Base-by-base conservation (phyloP, 1,284 basidiomycete species). In the Pyrrhoderma lamaoense region DNA sequence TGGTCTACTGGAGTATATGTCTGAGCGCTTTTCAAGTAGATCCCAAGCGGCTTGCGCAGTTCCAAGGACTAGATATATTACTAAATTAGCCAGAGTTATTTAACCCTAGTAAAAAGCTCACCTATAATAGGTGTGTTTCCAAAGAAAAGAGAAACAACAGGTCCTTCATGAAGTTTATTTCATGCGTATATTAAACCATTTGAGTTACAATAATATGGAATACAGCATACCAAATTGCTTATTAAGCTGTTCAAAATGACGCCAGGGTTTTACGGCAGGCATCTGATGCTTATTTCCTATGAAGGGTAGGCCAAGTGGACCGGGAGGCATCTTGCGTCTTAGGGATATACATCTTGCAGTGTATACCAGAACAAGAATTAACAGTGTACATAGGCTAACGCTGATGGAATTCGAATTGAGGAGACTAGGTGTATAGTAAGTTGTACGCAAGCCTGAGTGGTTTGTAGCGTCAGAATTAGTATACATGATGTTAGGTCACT, bases 121-220 rank as follows among this genome's bases (percentile, higher is more conserved):
- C 71, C 64, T 18, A 77, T 70, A 2, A 75, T 73, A 3, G 75
- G 74, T 1, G 75, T 76, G 9, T 67, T 67, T 2, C 76, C 76
- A 27, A 80, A 63, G 56, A 76, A 74, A 3, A 84, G 67, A 14
- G 74, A 75, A 21, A 79, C 67, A 25, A 80, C 72, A 1, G 79
- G 71, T 1, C 76, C 78, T 65, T 16, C 7, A 40, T 40, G 35
- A 37, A n/a, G n/a, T n/a, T n/a, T n/a, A n/a, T n/a, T n/a, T n/a
- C n/a, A n/a, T n/a, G n/a, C n/a, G n/a, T n/a, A n/a, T n/a, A n/a
- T n/a, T n/a, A n/a, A n/a, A n/a, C n/a, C n/a, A n/a, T n/a, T n/a
- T n/a, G n/a, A n/a, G n/a, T n/a, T n/a, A n/a, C n/a, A n/a, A n/a
- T n/a, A n/a, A n/a, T n/a, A n/a, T n/a, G n/a, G n/a, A n/a, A n/a